These are phyloP conservation scores for Vitis rupestris DNA, from an alignment of 164 flowering plant genomes.

Conservation along the genomic window DNA sequence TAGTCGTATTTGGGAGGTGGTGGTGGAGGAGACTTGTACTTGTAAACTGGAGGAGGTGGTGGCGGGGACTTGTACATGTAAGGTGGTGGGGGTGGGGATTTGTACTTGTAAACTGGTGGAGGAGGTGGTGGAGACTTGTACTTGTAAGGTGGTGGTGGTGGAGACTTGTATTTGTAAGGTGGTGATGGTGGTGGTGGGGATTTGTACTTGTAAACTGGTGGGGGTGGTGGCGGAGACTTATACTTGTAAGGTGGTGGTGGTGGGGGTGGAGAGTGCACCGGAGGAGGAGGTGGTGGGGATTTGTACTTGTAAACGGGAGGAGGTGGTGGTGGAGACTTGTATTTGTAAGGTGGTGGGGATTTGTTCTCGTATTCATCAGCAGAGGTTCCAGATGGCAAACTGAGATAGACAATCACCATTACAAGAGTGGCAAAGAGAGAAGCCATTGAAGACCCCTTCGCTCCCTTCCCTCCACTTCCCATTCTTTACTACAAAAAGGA, in stretches of 20 bases:
- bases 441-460: slow-evolving; percentile 27
- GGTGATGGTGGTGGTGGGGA: no score
- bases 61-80: slow-evolving; percentile 16
- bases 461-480: slow-evolving; percentile 3
- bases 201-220: no score
- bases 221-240: no score
- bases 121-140: no score
- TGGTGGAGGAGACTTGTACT: neutral
- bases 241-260: no score
- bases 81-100: neutral
- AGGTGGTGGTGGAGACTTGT: slow-evolving; percentile 38
- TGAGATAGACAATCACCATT: slow-evolving; percentile 29
- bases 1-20: slow-evolving; percentile 11
- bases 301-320: no score
- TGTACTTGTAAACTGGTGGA: no score
- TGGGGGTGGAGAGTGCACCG: no score
- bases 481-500: neutral
- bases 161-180: no score
- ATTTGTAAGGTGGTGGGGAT: neutral
- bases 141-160: no score
- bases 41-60: slow-evolving; percentile 1
- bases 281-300: no score
- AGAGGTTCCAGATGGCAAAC: slow-evolving; percentile 24
- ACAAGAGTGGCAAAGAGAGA: slow-evolving; percentile 28
- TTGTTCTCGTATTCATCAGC: slow-evolving; percentile 11